Base-by-base conservation (phyloP, 352 stramenopile species). In the Phytophthora sp. region DNA sequence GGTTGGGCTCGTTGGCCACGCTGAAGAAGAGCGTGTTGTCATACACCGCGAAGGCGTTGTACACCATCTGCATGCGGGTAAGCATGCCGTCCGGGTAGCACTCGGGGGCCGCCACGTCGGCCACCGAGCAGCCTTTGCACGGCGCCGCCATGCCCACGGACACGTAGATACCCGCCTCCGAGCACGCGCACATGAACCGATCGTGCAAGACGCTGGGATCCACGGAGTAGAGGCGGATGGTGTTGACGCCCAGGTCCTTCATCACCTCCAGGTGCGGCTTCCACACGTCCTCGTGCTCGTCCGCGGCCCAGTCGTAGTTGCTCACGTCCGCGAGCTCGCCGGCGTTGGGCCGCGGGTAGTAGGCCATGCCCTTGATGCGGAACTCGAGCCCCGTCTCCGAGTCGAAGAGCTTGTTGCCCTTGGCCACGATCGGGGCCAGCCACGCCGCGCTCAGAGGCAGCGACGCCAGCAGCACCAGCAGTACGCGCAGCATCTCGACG, bases 331-430 rank as follows among this genome's bases (percentile, higher is more conserved):
- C 62, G 37, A 90, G 43, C 54, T 88, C 68, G 9, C 83, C 80
- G 13, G 41, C 61, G 67, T 92, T 92, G 15, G 83, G 80, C 2
- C 80, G 77, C 4, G 83, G 83, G 57, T 86, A 89, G 54, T 91
- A 89, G 17, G 76, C 79, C 76, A 91, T 84, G 9, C 82, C 82
- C 30, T 89, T 88, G 38, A 89, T 76, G 21, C 77, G 71, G 54
- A 92, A 89, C 56, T 96, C 83, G 8, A 77, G 39, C 11, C 79
- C 77, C 1, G 80, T 87, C 3, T 76, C 55, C 12, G 76, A 84
- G 67, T 94, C 71, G 67, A 95, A 97, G 60, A 96, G 84, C 62
- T 94, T 95, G 75, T 94, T 94, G 57, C 86, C 84, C 52, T 85
- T 87, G 27, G 59, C 32, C 4, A 87, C 54, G 60, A 89, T 78